phyloP scores from a whole-genome alignment of 805 yeast genomes.

The Candida mattraensis region DNA sequence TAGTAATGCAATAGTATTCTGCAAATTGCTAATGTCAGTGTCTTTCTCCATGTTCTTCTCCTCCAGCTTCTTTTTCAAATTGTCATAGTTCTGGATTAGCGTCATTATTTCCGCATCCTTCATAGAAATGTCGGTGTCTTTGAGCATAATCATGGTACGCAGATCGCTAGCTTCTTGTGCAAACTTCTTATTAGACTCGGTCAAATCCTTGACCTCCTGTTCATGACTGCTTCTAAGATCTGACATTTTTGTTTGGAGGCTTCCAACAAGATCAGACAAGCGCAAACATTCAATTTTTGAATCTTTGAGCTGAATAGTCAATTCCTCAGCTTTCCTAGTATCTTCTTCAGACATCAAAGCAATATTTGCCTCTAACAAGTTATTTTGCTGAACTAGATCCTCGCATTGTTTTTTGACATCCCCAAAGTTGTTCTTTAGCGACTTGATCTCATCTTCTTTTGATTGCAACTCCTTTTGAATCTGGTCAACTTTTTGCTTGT shows the following conservation, averaged over 20 bases:
- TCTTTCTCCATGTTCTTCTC: conserved; percentile 1
- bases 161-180: neutral
- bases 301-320: conserved; percentile 5
- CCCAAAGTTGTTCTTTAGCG: conserved; percentile 9
- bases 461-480: conserved; percentile 16
- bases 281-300: conserved; percentile 6
- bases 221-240: conserved; percentile 6
- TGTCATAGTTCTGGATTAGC: too few relatives aligned
- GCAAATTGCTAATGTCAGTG: neutral
- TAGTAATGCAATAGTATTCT: neutral
- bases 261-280: conserved; percentile 8
- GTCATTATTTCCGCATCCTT: neutral
- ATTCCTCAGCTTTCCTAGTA: conserved; percentile 3
- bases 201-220: conserved; percentile 10
- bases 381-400: conserved; percentile 8
- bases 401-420: conserved; percentile 11
- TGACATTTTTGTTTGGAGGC: conserved; percentile 4
- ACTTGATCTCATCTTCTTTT: conserved; percentile 10
- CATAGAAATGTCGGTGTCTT: neutral
- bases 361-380: conserved; percentile 8
- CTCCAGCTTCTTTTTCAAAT: neutral
- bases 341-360: conserved; percentile 7
- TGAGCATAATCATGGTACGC: neutral
- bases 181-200: conserved; percentile 7
- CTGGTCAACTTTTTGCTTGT: conserved; percentile 31